Base-by-base conservation (phyloP, 345 rosid genomes). In the Populus euphratica region DNA sequence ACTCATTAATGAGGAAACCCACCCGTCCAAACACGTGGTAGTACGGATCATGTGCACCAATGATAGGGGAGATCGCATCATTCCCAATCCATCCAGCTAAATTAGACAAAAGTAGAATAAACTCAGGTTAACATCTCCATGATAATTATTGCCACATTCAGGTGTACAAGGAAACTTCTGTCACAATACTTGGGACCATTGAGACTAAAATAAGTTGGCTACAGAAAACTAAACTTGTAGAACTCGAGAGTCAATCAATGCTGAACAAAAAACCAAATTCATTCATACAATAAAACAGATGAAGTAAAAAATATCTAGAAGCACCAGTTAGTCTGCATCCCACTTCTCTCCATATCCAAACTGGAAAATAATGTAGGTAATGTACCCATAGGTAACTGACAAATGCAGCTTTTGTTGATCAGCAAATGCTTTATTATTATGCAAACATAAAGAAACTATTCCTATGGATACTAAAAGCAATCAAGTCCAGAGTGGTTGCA, bases 1-100 rank as follows among this genome's bases (percentile, higher is more conserved):
- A 36, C 21, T n/a, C 17, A n/a, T 20, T 47, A 67, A 41, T 54
- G 64, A 73, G 54, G 67, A 62, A 79, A 85, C 94, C 72, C 84
- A 95, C 99, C 88, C 96, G 91, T 80, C 92, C 98, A 84, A 64
- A 91, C 52, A 88, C 88, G 68, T 73, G 96, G 85, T 87, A 83
- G 82, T 93, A 95, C 10, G 96, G 93, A 85, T 95, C 98, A 80
- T 89, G 96, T 74, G 77, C 87, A 73, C 98, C 99, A 43, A 92
- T 93, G 80, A 95, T 87, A 33, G 99, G 97, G 44, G 98, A 85
- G 78, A 95, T 88, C 67, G 94, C 97, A 88, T 91, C 94, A 72
- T 92, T 87, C 73, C 98, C 97, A 33, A 95, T 88, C 99, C 99
- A 95, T 82, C 99, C 97, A 88, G 98, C 99, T 95, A 84, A 81